Evolutionary conservation across 2,329 filamentous ascomycete genomes (phyloP), one percentile per base, ranked within the genome.

Genomic region (Diaporthe humulicola): DNA sequence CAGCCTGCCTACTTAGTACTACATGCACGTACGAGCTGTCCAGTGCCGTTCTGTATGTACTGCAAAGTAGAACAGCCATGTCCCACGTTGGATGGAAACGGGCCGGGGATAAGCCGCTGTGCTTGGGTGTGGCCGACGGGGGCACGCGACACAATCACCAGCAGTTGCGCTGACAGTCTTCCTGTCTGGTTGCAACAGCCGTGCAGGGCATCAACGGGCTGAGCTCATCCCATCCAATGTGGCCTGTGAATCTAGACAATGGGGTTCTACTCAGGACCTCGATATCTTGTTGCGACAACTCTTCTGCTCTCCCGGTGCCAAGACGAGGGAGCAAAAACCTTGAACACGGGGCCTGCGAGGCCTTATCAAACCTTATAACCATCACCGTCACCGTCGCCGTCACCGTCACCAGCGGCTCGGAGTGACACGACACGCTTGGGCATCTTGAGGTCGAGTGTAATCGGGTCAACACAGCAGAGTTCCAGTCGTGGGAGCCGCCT

Each of bases 301-400:
- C 48, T 3, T 28, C 12, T 54, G n/a, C 28, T 17, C 25, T 30
- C 17, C n/a, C 7, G 30, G 42, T 67, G 61, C 61, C 61, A 52
- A 52, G 61, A 22, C 42, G 14, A 52, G 15, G 64, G 33, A 36
- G 48, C 14, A 67, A 67, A 67, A 67, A 67, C 45, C 45, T 67
- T 67, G 61, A 67, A 67, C 52, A 52, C 61, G 61, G 61, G 61
- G 12, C 30, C 45, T 36, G 64, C 42, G 64, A 52, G 45, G 45
- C 64, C 45, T 67, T 67, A 67, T 67, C 64, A 67, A 67, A 67
- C 64, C 64, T 67, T 67, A 25, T 67, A 15, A 52, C 3, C 30
- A 14, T 67, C 56, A 58, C 56, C 15, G 9, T 42, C 58, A 40
- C 36, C 36, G 9, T 38, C 33, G 19, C 57, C 22, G n/a, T 61